These are phyloP conservation scores for Aspergillus fumigatus DNA, from an alignment of 2,329 filamentous ascomycete species.

Conservation along the genomic window DNA sequence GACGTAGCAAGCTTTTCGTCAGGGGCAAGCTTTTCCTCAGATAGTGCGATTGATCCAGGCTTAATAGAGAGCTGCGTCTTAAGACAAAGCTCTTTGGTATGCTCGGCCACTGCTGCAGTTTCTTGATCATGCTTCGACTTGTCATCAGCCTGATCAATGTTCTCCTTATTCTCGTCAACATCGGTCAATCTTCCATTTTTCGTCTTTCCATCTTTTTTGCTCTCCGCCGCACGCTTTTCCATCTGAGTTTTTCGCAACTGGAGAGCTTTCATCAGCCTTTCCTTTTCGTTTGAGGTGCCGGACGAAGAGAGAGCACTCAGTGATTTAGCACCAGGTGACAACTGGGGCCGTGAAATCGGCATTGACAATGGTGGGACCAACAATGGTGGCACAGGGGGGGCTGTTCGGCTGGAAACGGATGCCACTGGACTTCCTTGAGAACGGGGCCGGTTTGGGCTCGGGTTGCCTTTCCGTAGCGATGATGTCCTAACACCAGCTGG, in stretches of 20 bases:
- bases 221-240: slow-evolving; percentile 32
- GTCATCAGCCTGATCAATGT: slow-evolving; percentile 22
- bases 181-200: slow-evolving; percentile 12
- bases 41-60: slow-evolving; percentile 6
- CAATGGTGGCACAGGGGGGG: slow-evolving; percentile 36
- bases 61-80: slow-evolving; percentile 6
- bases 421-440: slow-evolving; percentile 39
- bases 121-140: slow-evolving; percentile 9
- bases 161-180: slow-evolving; percentile 22
- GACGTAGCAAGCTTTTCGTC: slow-evolving; percentile 6
- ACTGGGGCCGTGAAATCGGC: slow-evolving; percentile 29
- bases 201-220: slow-evolving; percentile 22
- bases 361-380: slow-evolving; percentile 36
- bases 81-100: slow-evolving; percentile 12
- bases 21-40: slow-evolving; percentile 1
- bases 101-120: slow-evolving; percentile 6
- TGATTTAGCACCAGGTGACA: slow-evolving; percentile 38
- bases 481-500: slow-evolving; percentile 74
- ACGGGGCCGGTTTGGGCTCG: slow-evolving; percentile 36
- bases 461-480: slow-evolving; percentile 47
- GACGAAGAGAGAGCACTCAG: slow-evolving; percentile 45
- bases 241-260: slow-evolving; percentile 83
- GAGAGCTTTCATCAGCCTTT: slow-evolving; percentile 88
- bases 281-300: slow-evolving; percentile 81
- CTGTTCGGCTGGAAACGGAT: slow-evolving; percentile 24